Evolutionary conservation across 192 early-diverging fungal genomes (phyloP).

Genomic region (Podila verticillata): DNA sequence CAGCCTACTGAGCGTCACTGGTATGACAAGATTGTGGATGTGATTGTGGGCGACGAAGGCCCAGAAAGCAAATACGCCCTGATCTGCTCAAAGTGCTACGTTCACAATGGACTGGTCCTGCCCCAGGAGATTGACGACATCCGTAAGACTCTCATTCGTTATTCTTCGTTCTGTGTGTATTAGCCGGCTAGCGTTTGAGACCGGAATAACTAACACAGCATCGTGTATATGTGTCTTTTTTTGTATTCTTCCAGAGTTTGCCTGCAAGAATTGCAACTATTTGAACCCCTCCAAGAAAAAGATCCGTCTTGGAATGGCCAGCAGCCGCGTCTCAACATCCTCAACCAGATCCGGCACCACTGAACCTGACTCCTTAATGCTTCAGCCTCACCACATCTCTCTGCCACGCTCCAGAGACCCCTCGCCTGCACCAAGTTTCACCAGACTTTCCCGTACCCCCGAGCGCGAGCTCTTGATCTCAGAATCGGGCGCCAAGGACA

Average conservation of each 20-base stretch:
- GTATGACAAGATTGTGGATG: slow-evolving; percentile 94
- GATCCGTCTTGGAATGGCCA: neutral
- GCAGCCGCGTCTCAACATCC: slow-evolving; percentile 1
- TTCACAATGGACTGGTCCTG: slow-evolving; percentile 92
- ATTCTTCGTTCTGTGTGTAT: too few species aligned
- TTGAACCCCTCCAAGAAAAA: slow-evolving; percentile 62
- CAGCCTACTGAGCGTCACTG: slow-evolving; percentile 55
- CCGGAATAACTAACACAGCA: too few species aligned
- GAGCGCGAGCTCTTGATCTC: neutral
- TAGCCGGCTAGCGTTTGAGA: too few species aligned
- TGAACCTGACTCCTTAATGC: slow-evolving; percentile 23
- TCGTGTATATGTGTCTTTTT: neutral
- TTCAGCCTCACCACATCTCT: slow-evolving; percentile 19
- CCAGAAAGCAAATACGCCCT: slow-evolving; percentile 93
- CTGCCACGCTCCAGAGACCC: slow-evolving; percentile 43
- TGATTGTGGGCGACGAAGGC: slow-evolving; percentile 90
- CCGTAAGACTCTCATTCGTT: slow-evolving; percentile 56
- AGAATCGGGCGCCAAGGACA: neutral
- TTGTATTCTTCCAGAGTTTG: slow-evolving; percentile 52
- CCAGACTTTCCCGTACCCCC: slow-evolving; percentile 2
- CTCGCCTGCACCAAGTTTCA: slow-evolving; percentile 26
- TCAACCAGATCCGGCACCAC: neutral
- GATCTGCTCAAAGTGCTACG: slow-evolving; percentile 90
- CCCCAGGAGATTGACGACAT: slow-evolving; percentile 82
- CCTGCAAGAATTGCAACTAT: slow-evolving; percentile 64